Percentiles rank a stretch among this genome's conserved stretches.
phyloP scores from a whole-genome alignment of 2,329 filamentous ascomycete genomes.

The Chaetoscypha palmicola region DNA sequence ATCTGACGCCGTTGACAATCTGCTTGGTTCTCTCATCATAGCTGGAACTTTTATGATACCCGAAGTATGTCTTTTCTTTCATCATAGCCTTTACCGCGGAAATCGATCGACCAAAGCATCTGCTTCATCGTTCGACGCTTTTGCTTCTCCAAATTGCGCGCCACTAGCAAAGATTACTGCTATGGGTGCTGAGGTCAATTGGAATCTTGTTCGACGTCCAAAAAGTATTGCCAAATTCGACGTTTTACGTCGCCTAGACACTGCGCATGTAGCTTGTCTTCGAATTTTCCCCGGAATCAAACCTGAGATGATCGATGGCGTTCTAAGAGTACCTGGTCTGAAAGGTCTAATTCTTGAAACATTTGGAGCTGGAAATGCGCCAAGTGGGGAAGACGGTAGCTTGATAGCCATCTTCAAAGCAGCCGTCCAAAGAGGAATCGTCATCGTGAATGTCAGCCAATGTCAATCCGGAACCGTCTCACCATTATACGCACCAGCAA shows the following conservation, averaged over 20 bases:
- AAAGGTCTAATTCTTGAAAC: constrained; percentile 63
- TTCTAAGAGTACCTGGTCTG: constrained; percentile 54
- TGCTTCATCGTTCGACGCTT: constrained; percentile 61
- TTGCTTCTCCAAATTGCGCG: constrained; percentile 58
- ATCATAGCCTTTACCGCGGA: constrained; percentile 62
- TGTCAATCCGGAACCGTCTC: constrained; percentile 49
- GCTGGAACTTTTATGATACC: constrained; percentile 69
- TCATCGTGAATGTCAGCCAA: constrained; percentile 68
- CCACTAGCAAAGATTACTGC: constrained; percentile 56
- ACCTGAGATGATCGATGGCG: constrained; percentile 62
- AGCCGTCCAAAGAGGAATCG: constrained; percentile 58
- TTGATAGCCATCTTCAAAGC: constrained; percentile 57
- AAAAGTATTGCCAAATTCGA: constrained; percentile 51
- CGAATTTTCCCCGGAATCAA: constrained; percentile 68
- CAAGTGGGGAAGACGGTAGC: constrained; percentile 50
- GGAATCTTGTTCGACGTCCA: constrained; percentile 54
- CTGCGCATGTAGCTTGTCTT: constrained; percentile 62
- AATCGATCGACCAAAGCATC: constrained; percentile 64
- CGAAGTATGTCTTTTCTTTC: constrained; percentile 69
- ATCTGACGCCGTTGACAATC: constrained; percentile 65
- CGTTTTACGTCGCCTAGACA: constrained; percentile 54
- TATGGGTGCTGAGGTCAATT: constrained; percentile 55
- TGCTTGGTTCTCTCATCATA: constrained; percentile 62
- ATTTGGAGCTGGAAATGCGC: constrained; percentile 66
- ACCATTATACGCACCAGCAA: constrained; percentile 51